Evolutionary conservation across 345 rosid species (phyloP), one percentile per base, ranked within the genome.

Genomic region (Eucalyptus regnans): DNA sequence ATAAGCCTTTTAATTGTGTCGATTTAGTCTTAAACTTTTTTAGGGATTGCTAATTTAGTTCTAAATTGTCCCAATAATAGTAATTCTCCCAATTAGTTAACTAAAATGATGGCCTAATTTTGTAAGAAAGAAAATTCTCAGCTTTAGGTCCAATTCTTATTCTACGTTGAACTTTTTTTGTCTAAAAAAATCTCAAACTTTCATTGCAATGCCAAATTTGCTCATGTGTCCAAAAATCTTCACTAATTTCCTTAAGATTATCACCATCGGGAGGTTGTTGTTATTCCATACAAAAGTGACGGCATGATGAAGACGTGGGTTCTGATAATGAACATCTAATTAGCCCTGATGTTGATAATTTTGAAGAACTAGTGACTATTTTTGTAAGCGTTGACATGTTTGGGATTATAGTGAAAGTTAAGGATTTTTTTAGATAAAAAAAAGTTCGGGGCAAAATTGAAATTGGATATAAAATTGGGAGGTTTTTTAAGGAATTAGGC

Each of bases 241-340:
- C 8, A 6, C 16, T 6, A 29, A 29, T 62, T 62, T 62, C 33
- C 12, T 29, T 13, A 12, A 12, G 68, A 62, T 62, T 62, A 27
- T 62, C 4, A 12, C 15, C 2, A 29, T 29, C 4, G 16, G 33
- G 68, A 29, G 68, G 15, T 5, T 60, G 16, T 27, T 62, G 16
- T 62, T 62, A 12, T 6, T 62, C 68, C 33, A 62, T 12, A 62
- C 68, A 27, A 62, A 62, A 62, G 68, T 7, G 4, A 60, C 2
- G 0, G 4, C n/a, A 29, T 62, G 33, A 62, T 62, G 33, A 62
- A 29, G 33, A 62, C 4, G 7, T 0, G 1, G 8, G 12, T 23
- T 23, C 13, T 56, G 0, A 56, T 56, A 56, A 56, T 56, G 12
- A 56, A 56, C 29, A 9, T 56, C 27, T 56, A 56, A 56, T 25